Base-by-base conservation (phyloP, 306 rosid genomes). In the Pueraria montana region DNA sequence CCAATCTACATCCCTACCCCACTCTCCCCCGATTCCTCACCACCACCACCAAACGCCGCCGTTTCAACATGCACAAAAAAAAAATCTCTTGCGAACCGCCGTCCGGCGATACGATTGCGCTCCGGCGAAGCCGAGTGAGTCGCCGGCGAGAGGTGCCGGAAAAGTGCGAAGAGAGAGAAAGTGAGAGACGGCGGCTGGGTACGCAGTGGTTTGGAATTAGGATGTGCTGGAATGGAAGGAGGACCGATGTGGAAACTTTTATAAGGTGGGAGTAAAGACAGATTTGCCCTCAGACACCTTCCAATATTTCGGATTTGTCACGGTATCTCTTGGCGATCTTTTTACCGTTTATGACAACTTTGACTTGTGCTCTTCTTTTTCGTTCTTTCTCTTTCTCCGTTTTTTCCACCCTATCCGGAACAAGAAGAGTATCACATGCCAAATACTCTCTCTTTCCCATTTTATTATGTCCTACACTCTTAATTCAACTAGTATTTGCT, bases 31-130 rank as follows among this genome's bases (percentile, higher is more conserved):
- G 81, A 88, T 88, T 86, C 85, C 83, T 81, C 26, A 46, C 58
- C 42, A 71, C 69, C 42, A 71, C 65, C 50, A 66, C 55, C 48
- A 88, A 91, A 86, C 91, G 92, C 30, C 90, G 92, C 85, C 91
- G 91, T 79, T 76, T 89, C 87, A 89, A 85, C 98, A 91, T 94
- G 90, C 92, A 89, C 86, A 71, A 81, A 45, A 72, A 11, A 30
- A 61, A 40, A 27, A n/a, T n/a, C 80, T 66, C 81, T 36, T 23
- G 4, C 21, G 11, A 59, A 36, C 11, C 13, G 23, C 67, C 17
- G 52, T 72, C 8, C 34, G 2, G 7, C 2, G 36, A 18, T 20
- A 55, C 46, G 78, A 23, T 32, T 69, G 1, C 8, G 3, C 76
- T 32, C 77, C 76, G 49, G 48, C 40, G 4, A 63, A 66, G 4